Percentiles rank a stretch among this genome's conserved stretches.
Evolutionary conservation across 2,329 filamentous ascomycete species (phyloP).

Genomic region (Calonectria pseudoturangicola): DNA sequence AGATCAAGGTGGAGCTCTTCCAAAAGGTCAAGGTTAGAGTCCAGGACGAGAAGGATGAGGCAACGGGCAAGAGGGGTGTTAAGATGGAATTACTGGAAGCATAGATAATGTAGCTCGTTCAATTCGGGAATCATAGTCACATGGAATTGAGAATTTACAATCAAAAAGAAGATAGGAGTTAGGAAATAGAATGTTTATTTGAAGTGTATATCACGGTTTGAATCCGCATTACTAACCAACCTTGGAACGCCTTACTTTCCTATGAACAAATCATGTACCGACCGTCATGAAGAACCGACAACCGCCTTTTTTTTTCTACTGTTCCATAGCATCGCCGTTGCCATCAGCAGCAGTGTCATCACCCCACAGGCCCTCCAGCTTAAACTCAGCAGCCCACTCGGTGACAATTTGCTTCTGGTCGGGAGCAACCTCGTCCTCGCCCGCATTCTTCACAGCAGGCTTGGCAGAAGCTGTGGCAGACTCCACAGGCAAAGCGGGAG

Average conservation of each 20-base stretch:
- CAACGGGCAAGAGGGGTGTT: conserved; percentile 95
- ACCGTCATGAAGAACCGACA: conserved; percentile 50
- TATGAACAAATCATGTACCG: conserved; percentile 54
- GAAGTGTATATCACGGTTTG: conserved; percentile 55
- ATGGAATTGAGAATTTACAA: conserved; percentile 43
- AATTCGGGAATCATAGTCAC: conserved; percentile 17
- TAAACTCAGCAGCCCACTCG: conserved; percentile 96
- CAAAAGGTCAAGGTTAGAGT: conserved; percentile 93
- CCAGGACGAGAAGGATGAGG: conserved; percentile 93
- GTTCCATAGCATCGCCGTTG: conserved; percentile 71
- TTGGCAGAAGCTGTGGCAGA: conserved; percentile 55
- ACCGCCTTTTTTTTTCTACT: conserved; percentile 57
- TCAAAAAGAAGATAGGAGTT: conserved; percentile 46
- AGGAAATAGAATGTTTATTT: conserved; percentile 51
- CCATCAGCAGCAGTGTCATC: conserved; percentile 66
- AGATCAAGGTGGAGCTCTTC: conserved; percentile 86
- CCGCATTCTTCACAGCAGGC: conserved; percentile 61
- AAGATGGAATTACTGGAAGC: conserved; percentile 80
- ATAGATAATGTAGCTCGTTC: conserved; percentile 31
- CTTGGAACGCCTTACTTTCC: conserved; percentile 59
- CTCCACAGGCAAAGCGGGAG: conserved; percentile 79
- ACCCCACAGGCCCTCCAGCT: conserved; percentile 93
- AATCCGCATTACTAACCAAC: conserved; percentile 57
- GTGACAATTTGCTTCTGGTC: conserved; percentile 92
- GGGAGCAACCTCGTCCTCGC: conserved; percentile 68